Evolutionary conservation across 768 basidiomycete species (phyloP), one percentile per base, ranked within the genome.

Genomic region (Paxillus involutus): DNA sequence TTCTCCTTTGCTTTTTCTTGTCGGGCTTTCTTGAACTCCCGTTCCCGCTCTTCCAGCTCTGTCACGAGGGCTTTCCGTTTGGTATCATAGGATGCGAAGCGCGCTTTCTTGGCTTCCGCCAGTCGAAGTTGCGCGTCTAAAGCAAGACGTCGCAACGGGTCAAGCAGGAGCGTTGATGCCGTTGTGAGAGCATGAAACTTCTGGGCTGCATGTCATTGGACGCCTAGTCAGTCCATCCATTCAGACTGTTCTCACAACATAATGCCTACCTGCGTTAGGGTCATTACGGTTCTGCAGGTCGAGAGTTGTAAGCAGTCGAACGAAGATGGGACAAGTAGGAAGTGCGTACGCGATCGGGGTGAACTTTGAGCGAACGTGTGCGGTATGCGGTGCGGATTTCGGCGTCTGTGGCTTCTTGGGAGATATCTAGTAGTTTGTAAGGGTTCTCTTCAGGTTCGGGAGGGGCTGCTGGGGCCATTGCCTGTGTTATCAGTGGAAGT

Each of bases 111-210:
- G 0, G 90, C 89, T 39, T 81, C 78, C 53, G 86, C 83, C 2
- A 86, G 68, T 40, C 86, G 84, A n/a, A 88, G 71, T 63, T 88
- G 89, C 2, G 89, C 88, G 63, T 94, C 89, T 50, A 94, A 75
- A 0, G 88, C 90, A 40, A 91, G 76, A 17, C 89, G 83, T 36
- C 87, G 83, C 32, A 89, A 71, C 4, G 91, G 91, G 61, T 93
- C 91, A 52, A 92, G 85, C 6, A 94, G 75, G 2, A 91, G 76
- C 66, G 91, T 86, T 61, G 90, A 88, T 0, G 91, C 89, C 55
- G 84, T 83, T 51, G 87, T 92, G 46, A 94, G 80, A 52, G 89
- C 89, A 65, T 94, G 91, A 63, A 94, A 93, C 65, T 90, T 88
- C 52, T 84, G 80, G 2, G 88, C 88, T 83, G 53, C 29, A 10